Conservation (phyloP, 1,284 basidiomycete genomes). For the Sparassis latifolia region DNA sequence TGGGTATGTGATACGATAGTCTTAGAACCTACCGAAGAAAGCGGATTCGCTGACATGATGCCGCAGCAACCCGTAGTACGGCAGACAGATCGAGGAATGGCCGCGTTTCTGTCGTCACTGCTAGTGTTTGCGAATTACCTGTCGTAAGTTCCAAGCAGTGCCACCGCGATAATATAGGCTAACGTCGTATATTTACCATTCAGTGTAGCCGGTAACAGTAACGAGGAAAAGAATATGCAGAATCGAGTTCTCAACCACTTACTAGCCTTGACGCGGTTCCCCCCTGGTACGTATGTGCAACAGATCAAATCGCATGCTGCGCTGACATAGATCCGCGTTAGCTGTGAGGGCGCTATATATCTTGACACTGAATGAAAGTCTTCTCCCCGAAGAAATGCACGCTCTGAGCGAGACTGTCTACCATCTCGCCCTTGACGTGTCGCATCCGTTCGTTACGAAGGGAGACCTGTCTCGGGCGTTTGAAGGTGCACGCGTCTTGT, state of each 20-base stretch:
- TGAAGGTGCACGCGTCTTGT: conserved; percentile 6
- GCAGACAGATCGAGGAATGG: conserved; percentile 7
- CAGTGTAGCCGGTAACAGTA: neutral
- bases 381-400: conserved; percentile 3
- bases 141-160: neutral
- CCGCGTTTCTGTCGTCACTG: conserved; percentile 6
- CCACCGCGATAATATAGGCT: no score
- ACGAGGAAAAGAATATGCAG: conserved; percentile 1
- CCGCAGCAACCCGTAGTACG: conserved; percentile 3
- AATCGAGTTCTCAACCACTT: conserved; percentile 3
- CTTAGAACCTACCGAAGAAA: no score
- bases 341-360: conserved; percentile 5
- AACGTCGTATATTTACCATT: neutral
- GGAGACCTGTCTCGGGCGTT: conserved; percentile 1
- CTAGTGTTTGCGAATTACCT: conserved; percentile 7
- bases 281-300: conserved; percentile 3
- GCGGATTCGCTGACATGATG: no score
- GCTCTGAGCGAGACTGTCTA: conserved; percentile 7
- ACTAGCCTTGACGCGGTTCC: conserved; percentile 4
- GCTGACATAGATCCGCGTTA: neutral
- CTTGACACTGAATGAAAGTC: conserved; percentile 3
- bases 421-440: conserved; percentile 4
- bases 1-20: conserved; percentile 2
- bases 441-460: neutral
- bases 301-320: no score